Base-by-base conservation (phyloP, 2,329 filamentous ascomycete genomes). In the Penicillium sp. region DNA sequence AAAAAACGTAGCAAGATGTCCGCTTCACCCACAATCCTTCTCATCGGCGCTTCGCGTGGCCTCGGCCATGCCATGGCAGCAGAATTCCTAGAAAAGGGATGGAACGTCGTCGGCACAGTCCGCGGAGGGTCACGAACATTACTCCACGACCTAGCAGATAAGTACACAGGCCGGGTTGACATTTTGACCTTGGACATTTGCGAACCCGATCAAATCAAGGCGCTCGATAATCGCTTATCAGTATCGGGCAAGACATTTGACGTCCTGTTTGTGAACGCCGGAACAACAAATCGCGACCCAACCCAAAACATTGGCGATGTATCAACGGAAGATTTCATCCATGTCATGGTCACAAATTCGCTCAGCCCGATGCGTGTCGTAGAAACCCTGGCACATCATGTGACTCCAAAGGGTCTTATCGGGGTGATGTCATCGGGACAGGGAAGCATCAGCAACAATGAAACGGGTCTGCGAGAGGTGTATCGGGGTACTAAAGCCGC, bases 291-390 rank as follows among this genome's bases (percentile, higher is more conserved):
- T 41, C 38, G 38, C 17, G 50, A 45, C 40, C 40, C 31, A 25
- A 52, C 50, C 27, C 50, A 52, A 25, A 52, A 13, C 13, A 52
- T 52, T 15, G 50, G 50, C 5, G 50, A 52, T 2, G 50, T 52
- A 17, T 52, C 50, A 43, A 52, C 50, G 21, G 50, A 52, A 9
- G 50, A 52, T 6, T 52, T 52, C n/a, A 13, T 45, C 13, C 50
- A 52, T 45, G 50, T 52, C 40, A 52, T 52, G 50, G 50, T 52
- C 27, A 52, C 50, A 4, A 52, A 52, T 52, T 29, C 50, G 27
- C 50, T 52, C 21, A 52, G 50, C 15, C 50, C 50, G 15, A 52
- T 52, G 50, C 50, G 50, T 33, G 50, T 52, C 19, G n/a, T 52
- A 45, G 50, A 52, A 8, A 25, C 19, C n/a, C 38, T 52, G 19